These are phyloP conservation scores for Russula sp. DNA, from an alignment of 768 basidiomycete genomes.

Conservation along the genomic window DNA sequence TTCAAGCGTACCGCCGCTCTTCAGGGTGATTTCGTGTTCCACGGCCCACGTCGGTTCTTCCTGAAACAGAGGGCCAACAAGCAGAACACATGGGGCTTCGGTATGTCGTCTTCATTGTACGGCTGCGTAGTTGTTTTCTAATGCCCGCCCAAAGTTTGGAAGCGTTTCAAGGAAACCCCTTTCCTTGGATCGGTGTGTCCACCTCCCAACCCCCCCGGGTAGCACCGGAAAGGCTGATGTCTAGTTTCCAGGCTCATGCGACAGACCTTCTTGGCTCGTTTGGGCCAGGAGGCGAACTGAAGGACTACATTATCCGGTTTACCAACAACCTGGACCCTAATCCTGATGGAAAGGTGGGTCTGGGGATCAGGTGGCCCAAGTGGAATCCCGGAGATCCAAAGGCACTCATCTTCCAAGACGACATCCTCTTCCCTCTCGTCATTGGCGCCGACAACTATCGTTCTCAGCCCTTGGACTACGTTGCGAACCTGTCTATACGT, in stretches of 20 bases:
- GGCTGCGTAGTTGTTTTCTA: not conserved
- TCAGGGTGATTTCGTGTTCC: conserved; percentile 18
- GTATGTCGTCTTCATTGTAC: not conserved
- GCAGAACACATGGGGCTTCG: conserved; percentile 11
- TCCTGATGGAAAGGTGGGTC: no score
- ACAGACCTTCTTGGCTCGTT: conserved; percentile 11
- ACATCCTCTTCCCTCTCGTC: not conserved
- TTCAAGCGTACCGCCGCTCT: conserved; percentile 22
- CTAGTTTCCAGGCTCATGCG: not conserved
- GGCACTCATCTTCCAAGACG: conserved; percentile 8
- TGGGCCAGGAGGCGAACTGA: not conserved
- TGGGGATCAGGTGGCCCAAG: not conserved
- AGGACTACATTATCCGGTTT: conserved; percentile 11
- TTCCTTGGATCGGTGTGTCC: conserved; percentile 12
- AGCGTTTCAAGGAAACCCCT: not conserved
- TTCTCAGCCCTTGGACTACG: not conserved
- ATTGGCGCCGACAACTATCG: conserved; percentile 6
- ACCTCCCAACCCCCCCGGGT: no score
- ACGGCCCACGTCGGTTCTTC: conserved; percentile 11
- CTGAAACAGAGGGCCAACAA: conserved; percentile 6
- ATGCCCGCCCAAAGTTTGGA: conserved; percentile 5
- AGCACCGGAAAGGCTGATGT: no score
- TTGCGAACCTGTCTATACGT: conserved; percentile 10
- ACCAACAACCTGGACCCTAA: conserved; percentile 9
- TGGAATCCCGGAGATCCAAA: not conserved